Percentiles rank a stretch among this genome's conserved stretches.
phyloP scores from a whole-genome alignment of 2,329 filamentous ascomycete species.

The Pseudocercospora fuligena region DNA sequence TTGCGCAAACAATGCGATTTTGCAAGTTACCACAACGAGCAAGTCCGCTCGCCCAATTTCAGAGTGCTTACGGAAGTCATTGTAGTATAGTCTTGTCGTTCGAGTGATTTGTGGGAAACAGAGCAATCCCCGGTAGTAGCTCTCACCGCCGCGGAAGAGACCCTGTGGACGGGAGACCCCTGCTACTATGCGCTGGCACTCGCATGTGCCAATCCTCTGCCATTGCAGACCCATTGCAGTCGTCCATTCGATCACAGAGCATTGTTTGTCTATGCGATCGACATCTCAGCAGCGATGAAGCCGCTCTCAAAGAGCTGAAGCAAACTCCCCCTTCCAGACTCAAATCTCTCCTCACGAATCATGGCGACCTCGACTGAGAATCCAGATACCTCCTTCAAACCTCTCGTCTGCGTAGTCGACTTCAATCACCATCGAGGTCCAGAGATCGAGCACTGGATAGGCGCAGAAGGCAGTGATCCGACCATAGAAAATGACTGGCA shows the following conservation, averaged over 20 bases:
- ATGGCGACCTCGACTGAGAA: conserved; percentile 12
- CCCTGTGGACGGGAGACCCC: neutral
- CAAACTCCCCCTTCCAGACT: neutral
- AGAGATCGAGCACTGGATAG: conserved; percentile 93
- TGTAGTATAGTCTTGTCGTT: neutral
- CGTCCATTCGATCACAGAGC: neutral
- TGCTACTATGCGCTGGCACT: conserved; percentile 6
- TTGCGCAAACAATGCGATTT: neutral
- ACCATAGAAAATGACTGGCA: conserved; percentile 86
- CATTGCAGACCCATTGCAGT: neutral
- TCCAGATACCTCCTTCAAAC: conserved; percentile 43
- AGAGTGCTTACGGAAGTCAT: neutral
- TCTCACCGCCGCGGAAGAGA: conserved; percentile 4
- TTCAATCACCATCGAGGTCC: conserved; percentile 70
- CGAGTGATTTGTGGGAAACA: neutral
- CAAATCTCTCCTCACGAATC: neutral
- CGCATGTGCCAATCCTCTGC: neutral
- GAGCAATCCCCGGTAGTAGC: neutral
- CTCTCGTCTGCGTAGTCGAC: conserved; percentile 58
- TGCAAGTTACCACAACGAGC: neutral
- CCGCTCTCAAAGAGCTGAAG: neutral
- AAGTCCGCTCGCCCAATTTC: neutral
- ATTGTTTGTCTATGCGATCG: neutral
- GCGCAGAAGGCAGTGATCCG: conserved; percentile 76
- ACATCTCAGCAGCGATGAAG: neutral